A percentile compares a stretch with the other conserved stretches of the same genome.
These are phyloP conservation scores for Takakia lepidozioides DNA, from an alignment of 225 moss, liverwort and hornwort species.

Conservation along the genomic window DNA sequence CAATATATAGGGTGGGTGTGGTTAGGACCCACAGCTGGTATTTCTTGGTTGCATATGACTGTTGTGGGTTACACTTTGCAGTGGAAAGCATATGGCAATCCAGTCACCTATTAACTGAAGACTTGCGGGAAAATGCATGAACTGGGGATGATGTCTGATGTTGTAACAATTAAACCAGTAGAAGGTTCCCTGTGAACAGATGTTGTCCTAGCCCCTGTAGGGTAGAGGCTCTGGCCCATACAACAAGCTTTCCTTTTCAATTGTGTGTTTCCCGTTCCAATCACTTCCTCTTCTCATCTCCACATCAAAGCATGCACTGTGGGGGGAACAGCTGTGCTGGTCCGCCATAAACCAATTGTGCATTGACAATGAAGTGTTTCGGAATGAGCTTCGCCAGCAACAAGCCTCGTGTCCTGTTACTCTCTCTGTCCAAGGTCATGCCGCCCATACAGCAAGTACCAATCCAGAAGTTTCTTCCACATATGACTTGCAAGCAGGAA, in stretches of 20 bases:
- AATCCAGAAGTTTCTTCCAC: too few relatives aligned
- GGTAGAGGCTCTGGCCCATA: not conserved
- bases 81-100: slow-evolving; percentile 41
- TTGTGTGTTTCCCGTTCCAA: not conserved
- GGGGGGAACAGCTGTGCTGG: slow-evolving; percentile 55
- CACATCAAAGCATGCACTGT: not conserved
- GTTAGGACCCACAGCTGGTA: too few relatives aligned
- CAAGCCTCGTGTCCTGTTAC: not conserved
- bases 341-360: slow-evolving; percentile 80
- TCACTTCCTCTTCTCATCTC: not conserved
- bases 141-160: too few relatives aligned
- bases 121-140: too few relatives aligned
- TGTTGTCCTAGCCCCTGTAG: not conserved
- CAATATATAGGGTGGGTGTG: too few relatives aligned
- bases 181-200: not conserved
- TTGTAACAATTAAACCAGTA: too few relatives aligned
- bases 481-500: too few relatives aligned
- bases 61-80: too few relatives aligned
- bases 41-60: too few relatives aligned
- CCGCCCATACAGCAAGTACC: not conserved
- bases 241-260: not conserved
- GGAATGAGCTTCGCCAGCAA: slow-evolving; percentile 41
- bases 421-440: not conserved
- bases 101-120: too few relatives aligned
- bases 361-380: slow-evolving; percentile 76